phyloP scores from a whole-genome alignment of 306 rosid genomes.

The Vigna hirtella region DNA sequence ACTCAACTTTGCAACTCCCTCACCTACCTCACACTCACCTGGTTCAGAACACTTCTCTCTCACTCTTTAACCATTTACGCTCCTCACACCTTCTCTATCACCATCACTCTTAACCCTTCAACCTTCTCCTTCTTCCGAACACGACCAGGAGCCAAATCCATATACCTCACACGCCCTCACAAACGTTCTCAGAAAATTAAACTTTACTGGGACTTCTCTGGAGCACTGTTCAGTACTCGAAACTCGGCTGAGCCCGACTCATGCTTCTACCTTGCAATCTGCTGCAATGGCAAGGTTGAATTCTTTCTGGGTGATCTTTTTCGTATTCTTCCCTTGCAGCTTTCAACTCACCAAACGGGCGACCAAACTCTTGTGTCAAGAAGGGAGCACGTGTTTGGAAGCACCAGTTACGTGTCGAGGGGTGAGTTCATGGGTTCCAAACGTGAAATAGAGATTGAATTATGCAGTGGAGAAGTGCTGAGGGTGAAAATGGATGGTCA shows the following conservation, averaged over 20 bases:
- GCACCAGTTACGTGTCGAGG: slow-evolving; percentile 55
- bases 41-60: slow-evolving; percentile 66
- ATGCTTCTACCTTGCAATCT: slow-evolving; percentile 67
- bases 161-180: slow-evolving; percentile 49
- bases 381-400: slow-evolving; percentile 78
- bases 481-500: slow-evolving; percentile 69
- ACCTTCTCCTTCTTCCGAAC: slow-evolving; percentile 64
- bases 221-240: slow-evolving; percentile 48
- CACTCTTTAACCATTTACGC: slow-evolving; percentile 66
- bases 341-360: background rate
- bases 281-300: slow-evolving; percentile 49
- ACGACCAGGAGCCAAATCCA: slow-evolving; percentile 65
- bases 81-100: slow-evolving; percentile 61
- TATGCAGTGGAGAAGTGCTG: slow-evolving; percentile 63
- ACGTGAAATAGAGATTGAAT: slow-evolving; percentile 75
- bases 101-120: slow-evolving; percentile 68
- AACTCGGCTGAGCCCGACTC: slow-evolving; percentile 75
- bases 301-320: slow-evolving; percentile 81
- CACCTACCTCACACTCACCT: slow-evolving; percentile 68
- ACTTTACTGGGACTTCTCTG: slow-evolving; percentile 75
- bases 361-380: slow-evolving; percentile 62
- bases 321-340: slow-evolving; percentile 50
- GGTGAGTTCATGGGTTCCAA: slow-evolving; percentile 71
- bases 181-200: slow-evolving; percentile 54
- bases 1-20: slow-evolving; percentile 66